These are phyloP conservation scores for Trifolium fragiferum DNA, from an alignment of 306 rosid genomes.

Conservation along the genomic window DNA sequence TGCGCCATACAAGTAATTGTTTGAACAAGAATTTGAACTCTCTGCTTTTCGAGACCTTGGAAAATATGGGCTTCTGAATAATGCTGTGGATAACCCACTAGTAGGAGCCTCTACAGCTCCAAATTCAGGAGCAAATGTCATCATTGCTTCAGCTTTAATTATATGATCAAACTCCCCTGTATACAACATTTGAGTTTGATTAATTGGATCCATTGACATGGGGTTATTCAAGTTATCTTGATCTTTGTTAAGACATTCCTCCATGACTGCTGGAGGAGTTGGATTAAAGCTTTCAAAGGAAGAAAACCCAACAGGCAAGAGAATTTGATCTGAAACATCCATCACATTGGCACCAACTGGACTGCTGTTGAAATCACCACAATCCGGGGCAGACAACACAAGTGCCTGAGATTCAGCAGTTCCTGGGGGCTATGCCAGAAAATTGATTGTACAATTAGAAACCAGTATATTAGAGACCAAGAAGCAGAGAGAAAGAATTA, in stretches of 20 bases:
- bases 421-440: slow-evolving; percentile 94
- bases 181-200: slow-evolving; percentile 62
- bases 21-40: slow-evolving; percentile 73
- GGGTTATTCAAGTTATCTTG: slow-evolving; percentile 61
- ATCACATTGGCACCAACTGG: slow-evolving; percentile 63
- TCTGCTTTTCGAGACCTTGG: slow-evolving; percentile 75
- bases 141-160: slow-evolving; percentile 90
- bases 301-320: slow-evolving; percentile 71
- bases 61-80: slow-evolving; percentile 84
- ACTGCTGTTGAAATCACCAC: slow-evolving; percentile 78
- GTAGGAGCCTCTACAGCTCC: slow-evolving; percentile 93
- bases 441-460: slow-evolving; percentile 51
- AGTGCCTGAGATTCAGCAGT: slow-evolving; percentile 92
- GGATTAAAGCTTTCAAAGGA: slow-evolving; percentile 83
- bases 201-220: slow-evolving; percentile 51
- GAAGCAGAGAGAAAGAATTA: slow-evolving; percentile 20
- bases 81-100: slow-evolving; percentile 73
- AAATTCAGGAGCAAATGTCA: slow-evolving; percentile 95
- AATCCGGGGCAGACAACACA: slow-evolving; percentile 72
- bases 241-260: slow-evolving; percentile 67
- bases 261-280: slow-evolving; percentile 61
- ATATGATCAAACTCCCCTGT: slow-evolving; percentile 85
- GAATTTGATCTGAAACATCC: slow-evolving; percentile 79
- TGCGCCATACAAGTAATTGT: slow-evolving; percentile 81
- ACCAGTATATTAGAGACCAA: slow-evolving; percentile 2